Evolutionary conservation across 2,329 filamentous ascomycete species (phyloP).

Genomic region (Penicillium corylophilum): DNA sequence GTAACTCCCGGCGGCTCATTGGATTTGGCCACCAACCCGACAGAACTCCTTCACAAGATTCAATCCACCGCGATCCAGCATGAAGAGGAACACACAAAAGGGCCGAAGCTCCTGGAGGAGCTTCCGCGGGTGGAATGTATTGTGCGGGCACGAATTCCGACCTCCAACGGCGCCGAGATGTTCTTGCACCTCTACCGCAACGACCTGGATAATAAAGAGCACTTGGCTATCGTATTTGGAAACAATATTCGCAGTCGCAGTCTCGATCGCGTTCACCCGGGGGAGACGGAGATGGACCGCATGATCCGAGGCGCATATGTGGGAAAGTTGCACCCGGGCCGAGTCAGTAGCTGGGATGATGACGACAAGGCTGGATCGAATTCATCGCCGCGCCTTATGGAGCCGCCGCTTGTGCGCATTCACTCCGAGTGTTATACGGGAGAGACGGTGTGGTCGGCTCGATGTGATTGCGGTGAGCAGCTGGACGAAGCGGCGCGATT

Average conservation of each 20-base stretch:
- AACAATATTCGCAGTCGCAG: constrained; percentile 71
- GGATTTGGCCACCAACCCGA: constrained; percentile 27
- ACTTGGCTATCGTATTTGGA: constrained; percentile 95
- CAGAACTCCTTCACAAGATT: constrained; percentile 28
- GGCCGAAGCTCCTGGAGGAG: constrained; percentile 69
- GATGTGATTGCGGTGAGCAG: constrained; percentile 97
- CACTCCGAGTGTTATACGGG: constrained; percentile 98
- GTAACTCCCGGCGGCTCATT: constrained; percentile 42
- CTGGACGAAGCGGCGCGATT: constrained; percentile 91
- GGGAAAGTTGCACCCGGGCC: constrained; percentile 80
- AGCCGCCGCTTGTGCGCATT: constrained; percentile 80
- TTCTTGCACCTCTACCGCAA: constrained; percentile 95
- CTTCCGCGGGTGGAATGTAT: constrained; percentile 89
- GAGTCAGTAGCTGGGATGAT: constrained; percentile 70
- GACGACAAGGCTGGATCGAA: constrained; percentile 24
- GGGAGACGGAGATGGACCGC: constrained; percentile 57
- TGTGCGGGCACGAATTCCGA: constrained; percentile 92
- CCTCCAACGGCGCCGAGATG: constrained; percentile 89
- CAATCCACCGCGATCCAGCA: constrained; percentile 27
- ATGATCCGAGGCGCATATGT: constrained; percentile 95
- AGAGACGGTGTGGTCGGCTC: constrained; percentile 96
- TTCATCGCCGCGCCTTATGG: constrained; percentile 20
- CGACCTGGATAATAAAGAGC: constrained; percentile 89
- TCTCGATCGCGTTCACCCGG: constrained; percentile 50
- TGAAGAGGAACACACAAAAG: constrained; percentile 47